Evolutionary conservation across 1,139 yeast species (phyloP), one percentile per base, ranked within the genome.

Genomic region (Blastobotrys petasosporus): DNA sequence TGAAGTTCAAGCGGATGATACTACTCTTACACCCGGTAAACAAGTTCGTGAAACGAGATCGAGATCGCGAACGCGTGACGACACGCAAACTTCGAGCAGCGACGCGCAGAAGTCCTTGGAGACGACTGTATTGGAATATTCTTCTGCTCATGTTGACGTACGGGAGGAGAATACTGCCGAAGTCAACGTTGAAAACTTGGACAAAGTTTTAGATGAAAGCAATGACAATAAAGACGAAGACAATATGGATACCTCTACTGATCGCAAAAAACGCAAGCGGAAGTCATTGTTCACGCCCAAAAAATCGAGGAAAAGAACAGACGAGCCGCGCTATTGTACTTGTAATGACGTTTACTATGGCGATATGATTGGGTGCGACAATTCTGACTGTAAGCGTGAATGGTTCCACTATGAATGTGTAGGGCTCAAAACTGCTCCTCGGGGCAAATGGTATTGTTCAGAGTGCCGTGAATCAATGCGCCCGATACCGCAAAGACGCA

Each of bases 291-390:
- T 20, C 7, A 39, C 15, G 30, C 29, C 2, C 41, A 20, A 32
- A 32, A 31, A 28, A 31, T n/a, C 1, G 12, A 30, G 12, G 32
- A 37, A 32, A 10, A 30, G 11, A 31, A 13, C 7, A 5, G 28
- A 15, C 9, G 59, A 55, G 40, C 55, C 58, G 3, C 41, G 49
- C 44, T 86, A 85, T 62, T 86, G 95, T 65, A 75, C 81, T 65
- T 86, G 95, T 63, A 83, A 82, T 54, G 76, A 85, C 49, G 85
- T 81, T 0, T 82, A 90, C 2, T 82, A 79, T 65, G 95, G 95
- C 8, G 85, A 84, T 52, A 86, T 86, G 95, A 78, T 86, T 63
- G 95, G 94, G 0, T 86, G 95, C 64, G 95, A 87, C 61, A 82
- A 83, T 58, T 77, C 75, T 20, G 77, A 79, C 51, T 86, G 95